Conservation (phyloP, 1,284 basidiomycete species). For the Rhodotorula sp. region DNA sequence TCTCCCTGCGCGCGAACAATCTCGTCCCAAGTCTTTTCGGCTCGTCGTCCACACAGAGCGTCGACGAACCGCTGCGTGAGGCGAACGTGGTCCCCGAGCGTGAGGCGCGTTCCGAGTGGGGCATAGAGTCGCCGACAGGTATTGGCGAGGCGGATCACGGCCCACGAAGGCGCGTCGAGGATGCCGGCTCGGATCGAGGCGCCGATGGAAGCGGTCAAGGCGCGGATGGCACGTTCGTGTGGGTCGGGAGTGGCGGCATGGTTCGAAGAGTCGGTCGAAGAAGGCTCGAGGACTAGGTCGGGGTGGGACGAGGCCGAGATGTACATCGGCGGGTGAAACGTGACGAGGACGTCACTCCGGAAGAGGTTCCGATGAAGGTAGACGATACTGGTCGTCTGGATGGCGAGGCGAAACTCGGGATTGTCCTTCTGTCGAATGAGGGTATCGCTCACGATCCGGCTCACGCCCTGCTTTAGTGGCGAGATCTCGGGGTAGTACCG, state of each 20-base stretch:
- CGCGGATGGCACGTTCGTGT: constrained; percentile 55
- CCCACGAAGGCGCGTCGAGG: constrained; percentile 78
- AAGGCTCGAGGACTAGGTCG: constrained; percentile 13
- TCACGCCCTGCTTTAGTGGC: constrained; percentile 79
- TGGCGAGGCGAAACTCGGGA: constrained; percentile 66
- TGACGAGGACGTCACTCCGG: constrained; percentile 77
- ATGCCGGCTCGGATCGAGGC: constrained; percentile 70
- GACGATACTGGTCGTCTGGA: constrained; percentile 72
- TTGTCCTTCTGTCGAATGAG: constrained; percentile 62
- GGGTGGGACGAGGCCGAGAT: constrained; percentile 37
- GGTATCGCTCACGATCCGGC: constrained; percentile 73
- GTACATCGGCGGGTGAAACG: constrained; percentile 69
- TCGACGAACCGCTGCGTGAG: constrained; percentile 65
- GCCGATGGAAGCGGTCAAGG: constrained; percentile 64
- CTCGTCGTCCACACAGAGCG: constrained; percentile 55
- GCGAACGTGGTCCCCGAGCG: constrained; percentile 75
- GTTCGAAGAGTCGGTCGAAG: background rate
- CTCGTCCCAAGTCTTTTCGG: constrained; percentile 25
- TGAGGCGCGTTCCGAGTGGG: constrained; percentile 76
- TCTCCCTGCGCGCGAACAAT: background rate
- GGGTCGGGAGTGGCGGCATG: background rate
- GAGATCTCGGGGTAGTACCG: constrained; percentile 77
- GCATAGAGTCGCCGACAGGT: constrained; percentile 74
- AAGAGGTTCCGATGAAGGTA: constrained; percentile 71
- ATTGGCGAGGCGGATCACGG: constrained; percentile 68